Percentiles rank a stretch among this genome's conserved stretches.
These are phyloP conservation scores for Penicillium egyptiacum DNA, from an alignment of 495 filamentous ascomycete species.

Conservation along the genomic window DNA sequence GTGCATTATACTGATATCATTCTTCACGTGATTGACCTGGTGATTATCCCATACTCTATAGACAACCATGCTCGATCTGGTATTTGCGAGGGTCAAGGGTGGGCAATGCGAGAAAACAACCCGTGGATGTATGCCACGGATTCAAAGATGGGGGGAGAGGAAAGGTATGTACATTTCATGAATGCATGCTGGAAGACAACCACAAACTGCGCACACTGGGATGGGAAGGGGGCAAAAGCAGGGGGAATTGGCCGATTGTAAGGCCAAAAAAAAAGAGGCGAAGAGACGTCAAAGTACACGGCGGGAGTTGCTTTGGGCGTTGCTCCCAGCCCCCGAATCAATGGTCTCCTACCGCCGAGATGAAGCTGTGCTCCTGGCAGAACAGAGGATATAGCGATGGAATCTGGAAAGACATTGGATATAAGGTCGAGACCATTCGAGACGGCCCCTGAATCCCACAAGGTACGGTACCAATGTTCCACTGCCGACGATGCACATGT, in stretches of 20 bases:
- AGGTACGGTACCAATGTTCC: background rate
- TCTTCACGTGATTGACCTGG: slow-evolving; percentile 32
- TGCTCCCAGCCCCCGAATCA: slow-evolving; percentile 16
- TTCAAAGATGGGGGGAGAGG: slow-evolving; percentile 16
- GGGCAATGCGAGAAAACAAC: slow-evolving; percentile 24
- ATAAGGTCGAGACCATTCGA: background rate
- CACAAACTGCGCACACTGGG: slow-evolving; percentile 19
- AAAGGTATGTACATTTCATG: slow-evolving; percentile 45
- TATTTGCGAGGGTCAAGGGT: slow-evolving; percentile 31
- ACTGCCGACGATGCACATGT: background rate
- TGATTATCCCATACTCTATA: slow-evolving; percentile 42
- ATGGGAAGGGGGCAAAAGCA: slow-evolving; percentile 16
- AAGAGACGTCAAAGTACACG: slow-evolving; percentile 16
- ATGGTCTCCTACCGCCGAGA: slow-evolving; percentile 11
- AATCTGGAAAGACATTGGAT: background rate
- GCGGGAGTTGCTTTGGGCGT: slow-evolving; percentile 13
- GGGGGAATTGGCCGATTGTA: slow-evolving; percentile 12
- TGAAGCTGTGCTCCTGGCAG: slow-evolving; percentile 11
- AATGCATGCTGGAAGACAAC: slow-evolving; percentile 30
- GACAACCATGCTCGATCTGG: slow-evolving; percentile 35
- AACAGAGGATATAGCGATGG: background rate
- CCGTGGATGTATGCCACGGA: slow-evolving; percentile 19
- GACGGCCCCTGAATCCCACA: background rate
- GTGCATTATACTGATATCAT: slow-evolving; percentile 34
- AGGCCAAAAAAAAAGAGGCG: slow-evolving; percentile 14